phyloP scores from a whole-genome alignment of 2,329 filamentous ascomycete genomes.

The Colletotrichum tanaceti region DNA sequence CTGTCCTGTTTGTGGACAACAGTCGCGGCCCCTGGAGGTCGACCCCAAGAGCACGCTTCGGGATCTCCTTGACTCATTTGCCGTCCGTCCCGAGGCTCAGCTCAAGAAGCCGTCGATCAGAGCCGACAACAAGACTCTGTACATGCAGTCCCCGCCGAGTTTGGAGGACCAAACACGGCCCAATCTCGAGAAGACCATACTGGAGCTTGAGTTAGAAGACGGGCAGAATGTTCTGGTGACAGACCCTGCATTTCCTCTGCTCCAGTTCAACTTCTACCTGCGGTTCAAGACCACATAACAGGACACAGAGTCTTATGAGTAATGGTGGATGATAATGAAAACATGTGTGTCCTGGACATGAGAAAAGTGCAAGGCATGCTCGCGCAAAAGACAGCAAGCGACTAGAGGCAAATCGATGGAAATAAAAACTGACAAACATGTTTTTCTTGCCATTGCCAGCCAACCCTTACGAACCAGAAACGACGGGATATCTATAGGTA shows the following conservation, averaged over 20 bases:
- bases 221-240: conserved; percentile 93
- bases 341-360: conserved; percentile 8
- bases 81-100: conserved; percentile 86
- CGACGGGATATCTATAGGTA: conserved; percentile 40
- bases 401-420: background rate
- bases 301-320: background rate
- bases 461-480: conserved; percentile 36
- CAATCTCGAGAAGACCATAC: conserved; percentile 83
- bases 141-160: conserved; percentile 85
- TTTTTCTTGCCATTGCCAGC: conserved; percentile 39
- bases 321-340: conserved; percentile 30
- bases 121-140: conserved; percentile 82
- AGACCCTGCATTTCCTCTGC: conserved; percentile 86
- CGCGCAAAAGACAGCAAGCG: background rate
- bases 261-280: conserved; percentile 71
- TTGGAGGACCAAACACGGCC: conserved; percentile 86
- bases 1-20: conserved; percentile 91
- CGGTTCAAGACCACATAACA: conserved; percentile 54
- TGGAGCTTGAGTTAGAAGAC: conserved; percentile 76
- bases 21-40: conserved; percentile 79
- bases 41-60: conserved; percentile 78
- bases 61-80: conserved; percentile 87
- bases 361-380: background rate
- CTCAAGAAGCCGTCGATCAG: conserved; percentile 93
- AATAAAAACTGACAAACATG: conserved; percentile 19